Base-by-base conservation (phyloP, 2,329 filamentous ascomycete species). In the Fusarium coffeatum region DNA sequence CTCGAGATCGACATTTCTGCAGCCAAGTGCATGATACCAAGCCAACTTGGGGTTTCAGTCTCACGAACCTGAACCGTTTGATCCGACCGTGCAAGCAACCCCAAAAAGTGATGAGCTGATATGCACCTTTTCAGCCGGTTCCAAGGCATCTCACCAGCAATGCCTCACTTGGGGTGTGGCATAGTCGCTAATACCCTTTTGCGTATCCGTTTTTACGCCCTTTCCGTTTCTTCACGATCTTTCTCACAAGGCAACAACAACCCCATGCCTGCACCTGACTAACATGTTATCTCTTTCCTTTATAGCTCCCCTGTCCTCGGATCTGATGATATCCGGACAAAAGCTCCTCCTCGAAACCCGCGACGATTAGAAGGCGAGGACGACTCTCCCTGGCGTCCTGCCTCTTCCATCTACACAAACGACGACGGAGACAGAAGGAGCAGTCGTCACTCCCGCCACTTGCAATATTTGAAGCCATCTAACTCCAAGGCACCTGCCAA, bases 381-480 rank as follows among this genome's bases (percentile, higher is more conserved):
- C 68, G 58, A 71, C 45, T 63, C 64, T 49, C 68, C 68, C 62
- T 80, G 79, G 66, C 84, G 85, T 42, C 84, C 86, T n/a, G 71
- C 82, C 9, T 90, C 89, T 32, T 91, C 90, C 18, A 71, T 89
- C 48, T 91, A 77, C 65, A 73, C 66, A 23, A 71, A 74, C 54
- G 65, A 68, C 28, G 73, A 75, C 53, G 59, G 66, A 28, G 60
- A 72, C 37, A 37, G 51, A 45, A 71, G 55, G 25, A 65, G 68
- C 59, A 68, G 50, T 42, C 59, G 58, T 41, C 63, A 68, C 47
- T 68, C 68, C 20, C 68, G 59, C 34, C 46, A 55, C 32, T 54
- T 59, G 23, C 40, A 64, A 25, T 23, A 41, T 57, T 48, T 27
- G n/a, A 68, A 53, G 32, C 37, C 66, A 59, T 88, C 89, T 47